These are phyloP conservation scores for Sequoia sempervirens DNA, from an alignment of 75 land plant genomes.

Conservation along the genomic window DNA sequence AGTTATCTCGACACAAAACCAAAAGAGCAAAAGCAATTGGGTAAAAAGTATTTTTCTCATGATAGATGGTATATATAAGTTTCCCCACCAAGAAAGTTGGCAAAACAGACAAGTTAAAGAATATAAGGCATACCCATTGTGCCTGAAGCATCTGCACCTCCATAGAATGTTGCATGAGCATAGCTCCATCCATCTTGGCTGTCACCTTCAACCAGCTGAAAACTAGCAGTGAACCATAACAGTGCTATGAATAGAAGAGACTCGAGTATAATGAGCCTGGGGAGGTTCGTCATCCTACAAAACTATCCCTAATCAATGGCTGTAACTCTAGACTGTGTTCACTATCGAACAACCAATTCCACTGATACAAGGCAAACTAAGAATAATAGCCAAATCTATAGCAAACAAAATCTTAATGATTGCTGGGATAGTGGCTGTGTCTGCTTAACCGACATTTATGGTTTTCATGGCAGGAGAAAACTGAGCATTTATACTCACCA, in stretches of 20 bases:
- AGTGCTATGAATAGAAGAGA: neutral
- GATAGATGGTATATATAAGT: neutral
- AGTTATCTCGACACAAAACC: too few species aligned
- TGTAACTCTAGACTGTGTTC: neutral
- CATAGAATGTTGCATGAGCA: constrained; percentile 58
- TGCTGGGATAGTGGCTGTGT: neutral
- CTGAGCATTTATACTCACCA: neutral
- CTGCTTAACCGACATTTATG: neutral
- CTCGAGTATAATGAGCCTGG: neutral
- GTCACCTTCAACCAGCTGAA: neutral
- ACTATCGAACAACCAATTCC: neutral
- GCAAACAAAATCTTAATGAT: neutral
- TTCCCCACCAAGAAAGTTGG: neutral
- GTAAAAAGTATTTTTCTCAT: neutral
- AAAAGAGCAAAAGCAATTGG: too few species aligned
- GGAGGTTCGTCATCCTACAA: neutral
- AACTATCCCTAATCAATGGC: neutral
- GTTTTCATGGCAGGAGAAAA: neutral
- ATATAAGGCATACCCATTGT: constrained; percentile 38
- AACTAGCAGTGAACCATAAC: neutral
- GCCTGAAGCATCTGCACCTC: constrained; percentile 47
- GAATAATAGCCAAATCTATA: neutral
- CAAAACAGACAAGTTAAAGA: neutral
- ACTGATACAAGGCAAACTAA: neutral
- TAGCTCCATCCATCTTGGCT: constrained; percentile 23